Base-by-base conservation (phyloP, 495 filamentous ascomycete genomes). In the Lineolata rhizophorae region DNA sequence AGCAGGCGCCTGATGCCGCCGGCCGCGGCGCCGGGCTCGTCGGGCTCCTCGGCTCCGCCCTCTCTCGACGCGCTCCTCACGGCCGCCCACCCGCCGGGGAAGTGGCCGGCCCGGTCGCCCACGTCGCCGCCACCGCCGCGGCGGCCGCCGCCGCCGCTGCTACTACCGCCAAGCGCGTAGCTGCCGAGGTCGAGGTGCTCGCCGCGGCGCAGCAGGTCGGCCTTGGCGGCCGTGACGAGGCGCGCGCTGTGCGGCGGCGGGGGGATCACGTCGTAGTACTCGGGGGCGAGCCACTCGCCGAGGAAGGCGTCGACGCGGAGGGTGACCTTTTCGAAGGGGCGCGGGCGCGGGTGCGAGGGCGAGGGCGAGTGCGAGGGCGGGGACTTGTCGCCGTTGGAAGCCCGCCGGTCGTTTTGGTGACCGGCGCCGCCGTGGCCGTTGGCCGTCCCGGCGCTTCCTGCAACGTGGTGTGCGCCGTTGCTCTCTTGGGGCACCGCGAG, bases 241-340 rank as follows among this genome's bases (percentile, higher is more conserved):
- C 83, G 66, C 11, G 74, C 64, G 2, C 81, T 84, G 27, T 64
- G 63, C 2, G 87, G 90, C 10, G 87, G 87, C 2, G 82, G 81
- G 6, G 76, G 84, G 43, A 95, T 94, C 20, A 73, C 59, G 26
- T 85, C 82, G 44, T 79, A 99, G 46, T 99, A 99, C 45, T 81
- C 73, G 3, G 80, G 79, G 3, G 74, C 75, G 26, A 95, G 60
- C 87, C 87, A 99, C 56, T 99, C 87, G 11, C 90, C 90, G 2
- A 95, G 62, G 47, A 84, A 90, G 0, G 90, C 73, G 53, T 95
- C 90, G 4, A 95, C 62, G 1, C 87, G 74, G 30, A 95, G 47
- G 5, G 69, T 52, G 2, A 65, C 57, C 45, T 63, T 77, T n/a
- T 25, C 22, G 22, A 25, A 25, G n/a, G n/a, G n/a, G n/a, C n/a